A percentile compares a stretch with the other conserved stretches of the same genome.
Evolutionary conservation across 2,329 filamentous ascomycete species (phyloP).

Genomic region (Aspergillus cejpii): DNA sequence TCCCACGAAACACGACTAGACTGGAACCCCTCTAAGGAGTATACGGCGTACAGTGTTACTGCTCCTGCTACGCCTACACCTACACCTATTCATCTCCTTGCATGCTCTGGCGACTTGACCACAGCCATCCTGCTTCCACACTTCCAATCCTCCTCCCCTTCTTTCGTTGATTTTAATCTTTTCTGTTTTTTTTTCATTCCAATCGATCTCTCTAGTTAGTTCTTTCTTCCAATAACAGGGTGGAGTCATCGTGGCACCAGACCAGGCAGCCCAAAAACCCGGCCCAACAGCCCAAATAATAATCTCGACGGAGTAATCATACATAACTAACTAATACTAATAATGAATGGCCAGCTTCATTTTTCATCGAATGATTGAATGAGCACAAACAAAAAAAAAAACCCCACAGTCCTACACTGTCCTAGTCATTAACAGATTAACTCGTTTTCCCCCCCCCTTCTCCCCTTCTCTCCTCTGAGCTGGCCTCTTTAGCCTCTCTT

Average conservation of each 20-base stretch:
- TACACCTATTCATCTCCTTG: neutral
- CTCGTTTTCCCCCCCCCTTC: slow-evolving; percentile 22
- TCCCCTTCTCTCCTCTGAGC: slow-evolving; percentile 25
- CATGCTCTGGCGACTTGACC: neutral
- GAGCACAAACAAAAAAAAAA: slow-evolving; percentile 1
- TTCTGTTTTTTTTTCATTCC: slow-evolving; percentile 23
- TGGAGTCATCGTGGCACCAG: slow-evolving; percentile 40
- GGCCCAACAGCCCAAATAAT: slow-evolving; percentile 31
- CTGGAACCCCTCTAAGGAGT: too few relatives aligned
- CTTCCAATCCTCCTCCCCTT: neutral
- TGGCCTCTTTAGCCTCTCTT: slow-evolving; percentile 19
- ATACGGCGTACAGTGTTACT: too few relatives aligned
- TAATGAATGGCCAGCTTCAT: too few relatives aligned
- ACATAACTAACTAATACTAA: too few relatives aligned
- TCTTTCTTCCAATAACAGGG: slow-evolving; percentile 4
- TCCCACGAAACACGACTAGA: neutral
- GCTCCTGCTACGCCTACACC: too few relatives aligned
- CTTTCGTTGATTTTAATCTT: slow-evolving; percentile 25
- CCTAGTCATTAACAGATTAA: too few relatives aligned
- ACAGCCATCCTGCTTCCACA: neutral
- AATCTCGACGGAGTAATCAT: too few relatives aligned
- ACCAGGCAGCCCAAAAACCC: slow-evolving; percentile 31
- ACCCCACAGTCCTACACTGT: slow-evolving; percentile 15
- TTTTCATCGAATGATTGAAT: too few relatives aligned
- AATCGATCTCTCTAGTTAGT: slow-evolving; percentile 9